Evolutionary conservation across 1,284 basidiomycete species (phyloP), one percentile per base, ranked within the genome.

Genomic region (Paramarasmius palmivorus): DNA sequence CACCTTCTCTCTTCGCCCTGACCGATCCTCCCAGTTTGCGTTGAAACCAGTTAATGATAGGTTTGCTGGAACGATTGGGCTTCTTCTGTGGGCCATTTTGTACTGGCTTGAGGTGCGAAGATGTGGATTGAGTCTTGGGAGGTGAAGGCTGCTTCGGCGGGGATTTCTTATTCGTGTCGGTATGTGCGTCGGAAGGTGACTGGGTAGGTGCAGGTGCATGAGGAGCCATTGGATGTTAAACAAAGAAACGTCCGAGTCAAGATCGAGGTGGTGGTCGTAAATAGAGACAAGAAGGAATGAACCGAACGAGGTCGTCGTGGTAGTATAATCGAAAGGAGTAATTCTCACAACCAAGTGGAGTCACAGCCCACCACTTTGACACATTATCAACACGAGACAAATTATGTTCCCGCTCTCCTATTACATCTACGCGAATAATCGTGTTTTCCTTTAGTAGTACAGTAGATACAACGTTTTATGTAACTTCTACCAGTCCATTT

Each of bases 41-140:
- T 60, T 93, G 88, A 60, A 95, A 86, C 93, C 93, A 95, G 61
- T 92, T 91, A 64, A 95, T 88, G 61, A 95, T 87, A 2, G 93
- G 93, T 68, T 93, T 92, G 66, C 90, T 87, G 14, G 86, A 82
- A 44, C 84, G 81, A 50, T 82, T 77, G 42, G 82, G 65, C 63
- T 85, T 86, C 72, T 87, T 85, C 60, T 77, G 77, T 59, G 70
- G 73, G 29, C 60, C 55, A 19, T 68, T 57, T 57, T 72, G 74
- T 37, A 64, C 67, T 14, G 40, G 23, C 34, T 54, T 25, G 8
- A 34, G 34, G 32, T 38, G 25, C 23, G 53, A 14, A 29, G 46
- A 50, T 20, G 51, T 48, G 8, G 45, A 12, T 40, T 19, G 23
- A 36, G 50, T 22, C 14, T 32, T 17, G 34, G 41, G 22, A 26